phyloP scores from a whole-genome alignment of 202 grass and related monocot species.

The Schoenoplectus triqueter region DNA sequence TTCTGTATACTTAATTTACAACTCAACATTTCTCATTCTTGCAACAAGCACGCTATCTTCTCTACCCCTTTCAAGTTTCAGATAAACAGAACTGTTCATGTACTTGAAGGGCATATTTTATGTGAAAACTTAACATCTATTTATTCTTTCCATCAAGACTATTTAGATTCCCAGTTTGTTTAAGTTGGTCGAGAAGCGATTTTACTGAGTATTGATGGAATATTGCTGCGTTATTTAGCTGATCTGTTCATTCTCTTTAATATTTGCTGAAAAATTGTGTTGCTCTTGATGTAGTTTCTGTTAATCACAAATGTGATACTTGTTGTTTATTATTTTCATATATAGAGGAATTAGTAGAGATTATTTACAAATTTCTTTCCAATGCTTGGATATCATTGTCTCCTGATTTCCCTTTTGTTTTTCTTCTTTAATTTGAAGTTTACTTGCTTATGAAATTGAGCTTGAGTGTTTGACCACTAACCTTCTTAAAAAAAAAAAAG shows the following conservation, averaged over 20 bases:
- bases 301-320: neutral
- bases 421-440: slow-evolving; percentile 15
- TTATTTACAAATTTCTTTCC: slow-evolving; percentile 19
- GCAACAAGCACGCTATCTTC: neutral
- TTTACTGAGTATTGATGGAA: no score
- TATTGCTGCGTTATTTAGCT: neutral
- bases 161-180: no score
- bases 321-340: slow-evolving; percentile 4
- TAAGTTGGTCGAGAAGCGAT: no score
- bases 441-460: neutral
- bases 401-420: slow-evolving; percentile 14
- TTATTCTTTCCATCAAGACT: no score
- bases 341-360: slow-evolving; percentile 19
- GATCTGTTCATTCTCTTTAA: neutral
- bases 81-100: neutral
- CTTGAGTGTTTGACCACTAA: neutral
- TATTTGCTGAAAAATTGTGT: neutral
- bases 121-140: no score
- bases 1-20: neutral
- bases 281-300: neutral
- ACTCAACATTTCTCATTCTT: neutral
- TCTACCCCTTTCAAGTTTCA: neutral
- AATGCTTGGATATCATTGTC: slow-evolving; percentile 22
- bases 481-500: neutral
- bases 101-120: no score